Evolutionary conservation across 345 rosid species (phyloP).

Genomic region (Geranium brycei): DNA sequence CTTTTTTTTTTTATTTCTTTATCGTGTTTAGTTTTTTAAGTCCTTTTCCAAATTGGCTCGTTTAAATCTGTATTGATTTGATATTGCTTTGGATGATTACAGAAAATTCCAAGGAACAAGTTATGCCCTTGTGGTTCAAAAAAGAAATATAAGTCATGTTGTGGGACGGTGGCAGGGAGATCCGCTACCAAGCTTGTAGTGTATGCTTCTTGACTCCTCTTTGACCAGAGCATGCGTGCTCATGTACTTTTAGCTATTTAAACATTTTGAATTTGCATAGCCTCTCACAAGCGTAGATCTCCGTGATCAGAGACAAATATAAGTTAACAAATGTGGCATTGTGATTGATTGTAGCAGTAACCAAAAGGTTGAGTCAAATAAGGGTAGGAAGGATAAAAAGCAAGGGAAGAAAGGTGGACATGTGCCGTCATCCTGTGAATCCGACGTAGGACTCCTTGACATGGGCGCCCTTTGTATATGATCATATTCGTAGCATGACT

Average conservation of each 20-base stretch:
- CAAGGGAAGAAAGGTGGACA: conserved; percentile 35
- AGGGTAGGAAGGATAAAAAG: conserved; percentile 40
- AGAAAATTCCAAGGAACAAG: conserved; percentile 63
- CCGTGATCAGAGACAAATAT: not conserved
- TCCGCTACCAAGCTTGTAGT: conserved; percentile 30
- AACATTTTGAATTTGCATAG: too few species aligned
- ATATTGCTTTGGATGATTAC: conserved; percentile 9
- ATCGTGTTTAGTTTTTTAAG: not conserved
- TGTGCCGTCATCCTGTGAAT: conserved; percentile 19
- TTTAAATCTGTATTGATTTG: not conserved
- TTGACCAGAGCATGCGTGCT: not conserved
- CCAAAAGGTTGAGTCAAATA: conserved; percentile 32
- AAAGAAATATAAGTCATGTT: conserved; percentile 86
- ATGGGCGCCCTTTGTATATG: conserved; percentile 73
- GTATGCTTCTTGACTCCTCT: conserved; percentile 26
- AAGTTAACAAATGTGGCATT: conserved; percentile 4
- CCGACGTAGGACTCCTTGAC: conserved; percentile 38
- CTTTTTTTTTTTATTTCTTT: not conserved
- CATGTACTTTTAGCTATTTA: not conserved
- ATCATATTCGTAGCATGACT: conserved; percentile 1
- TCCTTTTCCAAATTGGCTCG: not conserved
- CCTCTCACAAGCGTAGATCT: too few species aligned
- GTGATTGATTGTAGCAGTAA: conserved; percentile 21
- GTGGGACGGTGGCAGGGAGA: conserved; percentile 60
- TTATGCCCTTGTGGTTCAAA: conserved; percentile 73